Evolutionary conservation across 108 stramenopile species (phyloP).

Genomic region (Hondaea fermentalgiana): DNA sequence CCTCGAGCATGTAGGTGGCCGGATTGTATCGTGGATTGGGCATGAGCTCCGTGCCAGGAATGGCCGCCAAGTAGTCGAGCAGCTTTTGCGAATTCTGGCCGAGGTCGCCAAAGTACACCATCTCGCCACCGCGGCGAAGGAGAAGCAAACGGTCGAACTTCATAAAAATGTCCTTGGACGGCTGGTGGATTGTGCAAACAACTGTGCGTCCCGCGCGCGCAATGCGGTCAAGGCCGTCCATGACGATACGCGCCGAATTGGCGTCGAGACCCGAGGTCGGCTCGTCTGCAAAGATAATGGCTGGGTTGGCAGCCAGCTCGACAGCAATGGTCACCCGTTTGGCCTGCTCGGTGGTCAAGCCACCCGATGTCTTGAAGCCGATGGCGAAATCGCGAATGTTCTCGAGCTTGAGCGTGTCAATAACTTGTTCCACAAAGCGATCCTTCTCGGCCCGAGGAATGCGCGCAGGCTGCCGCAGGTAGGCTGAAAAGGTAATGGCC

Average conservation of each 20-base stretch:
- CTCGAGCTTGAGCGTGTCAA: constrained; percentile 58
- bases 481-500: constrained; percentile 45
- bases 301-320: constrained; percentile 42
- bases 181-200: constrained; percentile 65
- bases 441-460: background rate
- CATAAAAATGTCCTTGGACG: constrained; percentile 60
- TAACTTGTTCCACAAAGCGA: constrained; percentile 30
- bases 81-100: constrained; percentile 21
- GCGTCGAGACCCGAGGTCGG: constrained; percentile 47
- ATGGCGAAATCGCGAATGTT: constrained; percentile 45
- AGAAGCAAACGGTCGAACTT: constrained; percentile 67
- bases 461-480: background rate
- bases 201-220: constrained; percentile 48
- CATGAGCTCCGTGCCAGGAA: constrained; percentile 27
- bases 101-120: constrained; percentile 44
- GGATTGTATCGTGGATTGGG: constrained; percentile 58
- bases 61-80: constrained; percentile 32
- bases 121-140: constrained; percentile 45
- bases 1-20: constrained; percentile 78
- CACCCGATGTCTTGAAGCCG: constrained; percentile 48
- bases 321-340: constrained; percentile 51
- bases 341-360: constrained; percentile 59
- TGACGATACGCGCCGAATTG: constrained; percentile 22
- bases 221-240: constrained; percentile 39
- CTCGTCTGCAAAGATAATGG: constrained; percentile 49